Conservation (phyloP, 1,284 basidiomycete genomes). For the Ceratobasidium sp. region DNA sequence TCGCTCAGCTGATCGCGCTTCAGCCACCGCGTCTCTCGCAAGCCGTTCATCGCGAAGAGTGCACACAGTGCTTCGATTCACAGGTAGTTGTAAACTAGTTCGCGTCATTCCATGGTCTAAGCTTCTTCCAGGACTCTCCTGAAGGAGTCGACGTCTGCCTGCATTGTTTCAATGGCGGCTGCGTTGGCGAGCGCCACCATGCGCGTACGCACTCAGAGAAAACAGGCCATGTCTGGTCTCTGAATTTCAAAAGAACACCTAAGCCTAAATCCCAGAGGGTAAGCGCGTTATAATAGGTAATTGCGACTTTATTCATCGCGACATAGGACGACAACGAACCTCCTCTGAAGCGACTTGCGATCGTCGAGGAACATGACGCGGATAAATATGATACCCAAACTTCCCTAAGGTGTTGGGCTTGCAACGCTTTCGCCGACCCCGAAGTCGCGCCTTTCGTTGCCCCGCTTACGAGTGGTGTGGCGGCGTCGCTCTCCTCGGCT, state of each 20-base stretch:
- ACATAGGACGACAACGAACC: slow-evolving; percentile 70
- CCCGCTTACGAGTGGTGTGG: slow-evolving; percentile 69
- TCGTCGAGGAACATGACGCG: slow-evolving; percentile 82
- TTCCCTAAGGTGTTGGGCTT: slow-evolving; percentile 77
- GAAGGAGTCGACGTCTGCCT: slow-evolving; percentile 90
- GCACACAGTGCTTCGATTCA: slow-evolving; percentile 95
- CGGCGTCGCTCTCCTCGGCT: slow-evolving; percentile 85
- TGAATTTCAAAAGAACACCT: slow-evolving; percentile 80
- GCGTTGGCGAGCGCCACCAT: slow-evolving; percentile 72
- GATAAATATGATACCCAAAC: slow-evolving; percentile 83
- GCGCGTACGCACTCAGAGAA: slow-evolving; percentile 73
- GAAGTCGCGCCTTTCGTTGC: slow-evolving; percentile 39
- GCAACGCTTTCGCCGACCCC: slow-evolving; percentile 65
- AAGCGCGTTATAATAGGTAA: slow-evolving; percentile 47
- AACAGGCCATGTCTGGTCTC: slow-evolving; percentile 75
- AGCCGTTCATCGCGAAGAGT: slow-evolving; percentile 83
- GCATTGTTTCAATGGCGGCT: slow-evolving; percentile 92
- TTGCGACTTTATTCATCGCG: background rate
- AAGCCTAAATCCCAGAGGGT: slow-evolving; percentile 75
- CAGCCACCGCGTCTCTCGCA: slow-evolving; percentile 51
- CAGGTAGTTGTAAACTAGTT: slow-evolving; percentile 60
- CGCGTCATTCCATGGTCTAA: background rate
- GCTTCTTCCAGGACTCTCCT: slow-evolving; percentile 65
- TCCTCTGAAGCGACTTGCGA: slow-evolving; percentile 86
- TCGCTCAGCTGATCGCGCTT: slow-evolving; percentile 40